phyloP scores from a whole-genome alignment of 805 yeast genomes.

The Hanseniaspora clermontiae region DNA sequence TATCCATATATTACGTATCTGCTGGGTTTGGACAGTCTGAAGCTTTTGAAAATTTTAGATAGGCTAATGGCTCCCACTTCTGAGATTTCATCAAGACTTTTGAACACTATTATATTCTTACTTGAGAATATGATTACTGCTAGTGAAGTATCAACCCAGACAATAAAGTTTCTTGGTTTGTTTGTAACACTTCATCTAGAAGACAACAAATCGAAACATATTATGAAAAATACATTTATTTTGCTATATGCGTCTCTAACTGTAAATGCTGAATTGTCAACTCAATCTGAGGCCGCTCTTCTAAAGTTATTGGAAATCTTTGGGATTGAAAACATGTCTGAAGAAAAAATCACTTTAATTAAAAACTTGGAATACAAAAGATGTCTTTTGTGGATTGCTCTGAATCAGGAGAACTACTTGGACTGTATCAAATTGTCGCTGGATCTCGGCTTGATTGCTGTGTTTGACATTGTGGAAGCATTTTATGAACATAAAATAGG shows the following conservation, averaged over 20 bases:
- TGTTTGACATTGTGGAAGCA: neutral
- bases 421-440: neutral
- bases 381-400: constrained; percentile 20
- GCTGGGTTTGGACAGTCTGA: constrained; percentile 43
- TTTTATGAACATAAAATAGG: neutral
- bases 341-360: constrained; percentile 21
- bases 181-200: constrained; percentile 24
- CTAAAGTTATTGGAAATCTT: constrained; percentile 50
- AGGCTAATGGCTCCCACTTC: constrained; percentile 67
- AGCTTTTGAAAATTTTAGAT: constrained; percentile 54
- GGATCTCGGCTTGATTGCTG: neutral
- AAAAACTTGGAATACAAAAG: constrained; percentile 18
- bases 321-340: constrained; percentile 18
- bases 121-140: constrained; percentile 17
- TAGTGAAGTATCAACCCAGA: constrained; percentile 10
- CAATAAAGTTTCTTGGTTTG: neutral
- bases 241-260: constrained; percentile 33
- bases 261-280: constrained; percentile 26
- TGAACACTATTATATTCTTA: constrained; percentile 35
- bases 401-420: constrained; percentile 13
- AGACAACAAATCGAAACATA: constrained; percentile 23
- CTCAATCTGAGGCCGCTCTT: constrained; percentile 64
- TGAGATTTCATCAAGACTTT: constrained; percentile 32
- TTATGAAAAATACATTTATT: constrained; percentile 37
- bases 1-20: constrained; percentile 61